Conservation (phyloP, 495 filamentous ascomycete species). For the Neurospora hispaniola region DNA sequence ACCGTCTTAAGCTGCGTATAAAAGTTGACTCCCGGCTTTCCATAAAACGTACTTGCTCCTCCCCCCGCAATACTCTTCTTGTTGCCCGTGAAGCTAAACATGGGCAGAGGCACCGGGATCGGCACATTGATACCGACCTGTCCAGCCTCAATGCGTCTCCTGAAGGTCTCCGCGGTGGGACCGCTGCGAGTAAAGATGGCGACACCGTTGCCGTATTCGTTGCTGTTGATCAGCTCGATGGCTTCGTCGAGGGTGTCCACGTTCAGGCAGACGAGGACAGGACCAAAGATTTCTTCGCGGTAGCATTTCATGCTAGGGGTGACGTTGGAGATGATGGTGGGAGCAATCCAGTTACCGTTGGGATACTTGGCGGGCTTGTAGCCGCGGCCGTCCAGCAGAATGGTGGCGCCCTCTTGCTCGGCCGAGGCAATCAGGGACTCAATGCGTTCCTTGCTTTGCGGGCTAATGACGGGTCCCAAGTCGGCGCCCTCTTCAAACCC, state of each 20-base stretch:
- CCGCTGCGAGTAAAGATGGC: constrained; percentile 56
- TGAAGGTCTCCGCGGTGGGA: constrained; percentile 49
- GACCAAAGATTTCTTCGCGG: constrained; percentile 93
- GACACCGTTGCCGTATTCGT: constrained; percentile 57
- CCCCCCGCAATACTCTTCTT: constrained; percentile 93
- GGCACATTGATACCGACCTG: constrained; percentile 78
- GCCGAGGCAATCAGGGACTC: constrained; percentile 80
- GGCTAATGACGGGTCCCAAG: constrained; percentile 90
- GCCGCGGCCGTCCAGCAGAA: constrained; percentile 87
- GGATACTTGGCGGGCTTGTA: constrained; percentile 87
- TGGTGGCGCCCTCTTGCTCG: constrained; percentile 86
- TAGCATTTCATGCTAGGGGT: constrained; percentile 91
- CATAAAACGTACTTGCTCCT: constrained; percentile 91
- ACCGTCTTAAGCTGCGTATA: constrained; percentile 98
- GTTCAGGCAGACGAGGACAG: constrained; percentile 79
- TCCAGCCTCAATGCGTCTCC: constrained; percentile 59
- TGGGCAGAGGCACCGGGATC: constrained; percentile 78
- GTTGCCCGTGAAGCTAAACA: constrained; percentile 98
- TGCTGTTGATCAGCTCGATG: constrained; percentile 52
- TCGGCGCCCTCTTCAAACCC: constrained; percentile 93
- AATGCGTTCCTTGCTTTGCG: constrained; percentile 84
- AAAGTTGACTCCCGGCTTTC: constrained; percentile 81
- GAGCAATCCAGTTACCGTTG: constrained; percentile 91
- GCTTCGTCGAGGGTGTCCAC: constrained; percentile 75
- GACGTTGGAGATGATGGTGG: constrained; percentile 91